Conservation (phyloP, 305 asterid genomes). For the Rubia peregrina region DNA sequence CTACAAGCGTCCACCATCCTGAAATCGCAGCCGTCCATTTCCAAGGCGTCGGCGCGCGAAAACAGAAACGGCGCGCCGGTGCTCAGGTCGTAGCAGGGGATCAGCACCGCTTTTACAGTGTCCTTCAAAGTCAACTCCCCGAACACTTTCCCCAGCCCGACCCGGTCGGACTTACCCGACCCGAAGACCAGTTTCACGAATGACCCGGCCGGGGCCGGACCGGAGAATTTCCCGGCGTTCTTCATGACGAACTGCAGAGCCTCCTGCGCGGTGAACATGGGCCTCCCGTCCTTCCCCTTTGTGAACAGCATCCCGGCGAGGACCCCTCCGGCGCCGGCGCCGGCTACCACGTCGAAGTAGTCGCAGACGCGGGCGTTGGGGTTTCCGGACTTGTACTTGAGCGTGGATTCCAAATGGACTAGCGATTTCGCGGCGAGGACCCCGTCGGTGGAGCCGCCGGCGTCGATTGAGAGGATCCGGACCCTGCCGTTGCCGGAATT, state of each 20-base stretch:
- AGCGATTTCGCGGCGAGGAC: slow-evolving; percentile 57
- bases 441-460: slow-evolving; percentile 48
- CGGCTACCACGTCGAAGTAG: slow-evolving; percentile 69
- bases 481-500: slow-evolving; percentile 33
- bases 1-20: slow-evolving; percentile 42
- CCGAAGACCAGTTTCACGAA: slow-evolving; percentile 23
- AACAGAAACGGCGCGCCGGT: slow-evolving; percentile 58
- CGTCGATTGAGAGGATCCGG: slow-evolving; percentile 65
- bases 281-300: slow-evolving; percentile 35
- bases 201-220: slow-evolving; percentile 11
- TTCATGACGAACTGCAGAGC: slow-evolving; percentile 39
- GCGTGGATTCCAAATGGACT: slow-evolving; percentile 41
- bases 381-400: slow-evolving; percentile 42
- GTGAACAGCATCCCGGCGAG: slow-evolving; percentile 58
- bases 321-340: slow-evolving; percentile 62
- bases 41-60: slow-evolving; percentile 78
- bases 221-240: slow-evolving; percentile 19
- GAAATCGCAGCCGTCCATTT: slow-evolving; percentile 71
- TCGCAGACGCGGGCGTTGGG: slow-evolving; percentile 47
- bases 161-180: slow-evolving; percentile 13
- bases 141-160: slow-evolving; percentile 24
- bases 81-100: slow-evolving; percentile 70
- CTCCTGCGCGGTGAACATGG: slow-evolving; percentile 45
- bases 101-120: slow-evolving; percentile 53
- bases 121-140: slow-evolving; percentile 47